Percentiles rank a stretch among this genome's conserved stretches.
phyloP scores from a whole-genome alignment of 257 asterid genomes.

The Penstemon davidsonii region DNA sequence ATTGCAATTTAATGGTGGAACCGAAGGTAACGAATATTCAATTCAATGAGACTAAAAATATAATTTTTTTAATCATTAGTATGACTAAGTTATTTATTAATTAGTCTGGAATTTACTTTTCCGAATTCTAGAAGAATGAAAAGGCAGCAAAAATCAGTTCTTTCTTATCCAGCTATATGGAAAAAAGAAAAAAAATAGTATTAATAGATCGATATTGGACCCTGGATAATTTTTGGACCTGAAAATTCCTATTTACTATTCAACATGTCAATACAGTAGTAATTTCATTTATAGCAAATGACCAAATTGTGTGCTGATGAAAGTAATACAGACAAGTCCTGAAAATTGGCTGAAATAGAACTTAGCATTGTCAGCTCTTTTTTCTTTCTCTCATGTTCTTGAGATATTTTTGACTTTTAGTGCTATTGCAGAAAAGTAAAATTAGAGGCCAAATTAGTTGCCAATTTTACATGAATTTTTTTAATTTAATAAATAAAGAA shows the following conservation, averaged over 20 bases:
- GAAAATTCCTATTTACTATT: not conserved
- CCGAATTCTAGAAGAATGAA: not conserved
- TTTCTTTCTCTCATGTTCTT: constrained; percentile 15
- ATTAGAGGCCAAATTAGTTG: constrained; percentile 28
- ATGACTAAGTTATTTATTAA: not conserved
- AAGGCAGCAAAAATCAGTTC: too few relatives aligned
- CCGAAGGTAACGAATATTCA: too few relatives aligned
- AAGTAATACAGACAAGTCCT: constrained; percentile 24
- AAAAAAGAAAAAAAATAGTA: too few relatives aligned
- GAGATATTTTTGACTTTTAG: constrained; percentile 29
- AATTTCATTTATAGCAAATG: constrained; percentile 1
- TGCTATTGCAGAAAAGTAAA: constrained; percentile 25
- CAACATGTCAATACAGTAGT: not conserved
- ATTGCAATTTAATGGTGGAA: too few relatives aligned
- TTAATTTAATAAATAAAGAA: too few relatives aligned
- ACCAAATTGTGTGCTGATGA: constrained; percentile 13
- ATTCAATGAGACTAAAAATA: too few relatives aligned
- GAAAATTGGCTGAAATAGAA: constrained; percentile 26
- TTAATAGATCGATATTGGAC: too few relatives aligned
- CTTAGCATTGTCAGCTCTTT: constrained; percentile 31
- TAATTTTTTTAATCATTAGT: not conserved
- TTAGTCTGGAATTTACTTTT: not conserved
- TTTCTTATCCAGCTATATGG: too few relatives aligned
- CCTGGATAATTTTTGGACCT: not conserved
- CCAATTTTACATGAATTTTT: constrained; percentile 14